Evolutionary conservation across 495 filamentous ascomycete genomes (phyloP).

Genomic region (Penicillium taxi): DNA sequence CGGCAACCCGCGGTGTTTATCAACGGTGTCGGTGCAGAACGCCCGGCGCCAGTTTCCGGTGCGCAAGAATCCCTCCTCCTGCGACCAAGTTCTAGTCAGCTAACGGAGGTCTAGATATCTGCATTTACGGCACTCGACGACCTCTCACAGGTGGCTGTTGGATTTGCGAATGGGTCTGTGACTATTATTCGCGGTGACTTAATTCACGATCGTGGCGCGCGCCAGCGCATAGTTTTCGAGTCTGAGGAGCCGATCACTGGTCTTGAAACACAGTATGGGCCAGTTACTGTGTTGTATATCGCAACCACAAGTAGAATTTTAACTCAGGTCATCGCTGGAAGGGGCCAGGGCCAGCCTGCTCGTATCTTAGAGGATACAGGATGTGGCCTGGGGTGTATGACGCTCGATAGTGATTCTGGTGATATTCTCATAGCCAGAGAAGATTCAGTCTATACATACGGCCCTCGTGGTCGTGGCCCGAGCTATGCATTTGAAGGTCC

Average conservation of each 20-base stretch:
- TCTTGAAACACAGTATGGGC: slow-evolving; percentile 47
- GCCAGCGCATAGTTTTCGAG: slow-evolving; percentile 91
- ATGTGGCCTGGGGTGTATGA: slow-evolving; percentile 90
- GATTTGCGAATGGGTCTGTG: slow-evolving; percentile 92
- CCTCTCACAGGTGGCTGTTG: slow-evolving; percentile 83
- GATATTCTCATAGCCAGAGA: slow-evolving; percentile 86
- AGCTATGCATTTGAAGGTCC: slow-evolving; percentile 84
- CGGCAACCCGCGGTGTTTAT: slow-evolving; percentile 76
- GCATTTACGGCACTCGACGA: slow-evolving; percentile 81
- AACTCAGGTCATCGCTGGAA: slow-evolving; percentile 75
- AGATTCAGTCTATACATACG: slow-evolving; percentile 93
- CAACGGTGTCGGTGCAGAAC: slow-evolving; percentile 78
- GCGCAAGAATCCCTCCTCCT: slow-evolving; percentile 3
- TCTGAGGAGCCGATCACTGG: slow-evolving; percentile 95
- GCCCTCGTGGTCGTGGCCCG: slow-evolving; percentile 71
- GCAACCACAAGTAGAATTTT: slow-evolving; percentile 85
- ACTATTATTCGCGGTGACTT: slow-evolving; percentile 89
- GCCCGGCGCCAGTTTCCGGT: slow-evolving; percentile 89
- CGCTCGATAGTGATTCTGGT: slow-evolving; percentile 64
- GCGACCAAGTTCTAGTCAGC: not conserved
- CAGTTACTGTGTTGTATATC: slow-evolving; percentile 77
- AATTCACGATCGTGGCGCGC: slow-evolving; percentile 91
- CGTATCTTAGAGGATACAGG: slow-evolving; percentile 80
- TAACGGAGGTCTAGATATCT: slow-evolving; percentile 55
- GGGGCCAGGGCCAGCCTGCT: slow-evolving; percentile 82